Conservation (phyloP, 768 basidiomycete species). For the Candolleomyces efflorescens region DNA sequence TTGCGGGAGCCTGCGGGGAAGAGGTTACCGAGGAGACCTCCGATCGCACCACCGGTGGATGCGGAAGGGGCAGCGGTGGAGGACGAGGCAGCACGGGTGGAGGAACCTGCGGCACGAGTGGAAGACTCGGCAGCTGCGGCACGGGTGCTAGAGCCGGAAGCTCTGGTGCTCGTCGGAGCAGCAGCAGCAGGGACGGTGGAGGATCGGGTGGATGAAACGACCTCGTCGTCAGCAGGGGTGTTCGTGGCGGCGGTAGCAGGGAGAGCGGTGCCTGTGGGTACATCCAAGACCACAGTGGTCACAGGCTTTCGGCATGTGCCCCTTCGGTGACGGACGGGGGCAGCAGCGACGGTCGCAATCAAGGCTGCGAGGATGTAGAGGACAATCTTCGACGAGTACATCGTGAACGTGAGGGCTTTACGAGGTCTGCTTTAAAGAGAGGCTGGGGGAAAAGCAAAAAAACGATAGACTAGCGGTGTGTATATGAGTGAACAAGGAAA, state of each 20-base stretch:
- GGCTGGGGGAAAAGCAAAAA: constrained; percentile 9
- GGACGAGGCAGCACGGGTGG: no score
- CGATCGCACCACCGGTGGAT: not conserved
- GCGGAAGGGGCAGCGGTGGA: no score
- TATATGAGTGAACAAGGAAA: not conserved
- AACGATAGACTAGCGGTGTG: not conserved
- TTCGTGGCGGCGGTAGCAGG: not conserved
- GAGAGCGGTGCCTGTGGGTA: not conserved
- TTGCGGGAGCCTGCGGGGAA: constrained; percentile 36
- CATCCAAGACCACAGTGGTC: not conserved
- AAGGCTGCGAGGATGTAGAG: constrained; percentile 21
- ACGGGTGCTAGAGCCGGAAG: constrained; percentile 2
- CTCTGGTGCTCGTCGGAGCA: constrained; percentile 3
- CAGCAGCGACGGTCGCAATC: constrained; percentile 13
- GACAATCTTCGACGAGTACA: constrained; percentile 23
- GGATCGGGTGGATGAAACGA: not conserved
- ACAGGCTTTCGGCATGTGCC: not conserved
- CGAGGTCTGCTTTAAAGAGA: not conserved
- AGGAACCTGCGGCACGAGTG: no score
- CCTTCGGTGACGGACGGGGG: constrained; percentile 15
- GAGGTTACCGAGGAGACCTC: constrained; percentile 26
- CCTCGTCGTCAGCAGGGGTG: not conserved
- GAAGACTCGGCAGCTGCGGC: no score
- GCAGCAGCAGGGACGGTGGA: not conserved
- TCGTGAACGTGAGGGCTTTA: constrained; percentile 4